A percentile compares a stretch with the other conserved stretches of the same genome.
phyloP scores from a whole-genome alignment of 306 rosid genomes.

The Sphenostylis stenocarpa region DNA sequence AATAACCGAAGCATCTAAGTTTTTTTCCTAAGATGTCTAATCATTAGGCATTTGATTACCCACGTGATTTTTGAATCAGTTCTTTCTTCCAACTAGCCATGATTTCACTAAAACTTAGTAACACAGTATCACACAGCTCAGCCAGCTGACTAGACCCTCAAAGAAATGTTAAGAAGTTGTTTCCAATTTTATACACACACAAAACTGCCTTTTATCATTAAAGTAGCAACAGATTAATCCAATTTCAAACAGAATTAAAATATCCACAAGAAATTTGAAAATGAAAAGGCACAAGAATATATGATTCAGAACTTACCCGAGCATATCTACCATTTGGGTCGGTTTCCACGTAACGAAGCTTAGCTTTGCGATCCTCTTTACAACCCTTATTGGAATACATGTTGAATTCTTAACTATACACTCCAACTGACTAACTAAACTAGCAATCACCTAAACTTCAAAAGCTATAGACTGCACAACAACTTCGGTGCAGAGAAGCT shows the following conservation, averaged over 20 bases:
- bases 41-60: constrained; percentile 19
- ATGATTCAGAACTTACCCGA: constrained; percentile 52
- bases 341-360: constrained; percentile 57
- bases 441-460: constrained; percentile 10
- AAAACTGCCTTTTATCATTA: neutral
- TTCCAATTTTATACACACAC: neutral
- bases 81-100: constrained; percentile 11
- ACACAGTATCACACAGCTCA: constrained; percentile 12
- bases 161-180: neutral
- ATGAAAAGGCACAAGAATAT: neutral
- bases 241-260: neutral
- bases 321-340: constrained; percentile 84
- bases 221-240: neutral
- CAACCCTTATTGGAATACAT: constrained; percentile 46
- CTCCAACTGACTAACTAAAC: constrained; percentile 8
- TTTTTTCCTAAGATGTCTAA: constrained; percentile 12
- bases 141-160: neutral
- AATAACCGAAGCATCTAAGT: neutral
- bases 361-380: constrained; percentile 31
- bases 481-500: constrained; percentile 10
- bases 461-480: neutral
- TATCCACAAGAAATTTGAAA: neutral
- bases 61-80: neutral
- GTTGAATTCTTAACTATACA: constrained; percentile 15
- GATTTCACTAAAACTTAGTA: constrained; percentile 18